A percentile compares a stretch with the other conserved stretches of the same genome.
phyloP scores from a whole-genome alignment of 805 yeast species.

The Yamadazyma scolyti region DNA sequence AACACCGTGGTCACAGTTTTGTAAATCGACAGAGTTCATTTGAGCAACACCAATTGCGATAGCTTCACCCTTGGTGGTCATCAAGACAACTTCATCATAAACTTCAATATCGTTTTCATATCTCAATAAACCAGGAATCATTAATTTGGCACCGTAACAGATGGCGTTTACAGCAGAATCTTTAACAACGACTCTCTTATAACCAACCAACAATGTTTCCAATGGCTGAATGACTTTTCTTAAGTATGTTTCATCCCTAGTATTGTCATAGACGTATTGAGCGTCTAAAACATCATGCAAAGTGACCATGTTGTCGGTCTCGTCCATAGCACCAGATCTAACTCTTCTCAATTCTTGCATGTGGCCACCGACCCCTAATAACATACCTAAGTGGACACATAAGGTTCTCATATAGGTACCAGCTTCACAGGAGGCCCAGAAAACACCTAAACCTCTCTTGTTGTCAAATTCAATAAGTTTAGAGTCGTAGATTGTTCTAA shows the following conservation, averaged over 20 bases:
- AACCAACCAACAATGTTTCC: slow-evolving; percentile 89
- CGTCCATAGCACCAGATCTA: slow-evolving; percentile 93
- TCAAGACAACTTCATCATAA: slow-evolving; percentile 95
- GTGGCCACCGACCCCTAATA: slow-evolving; percentile 98
- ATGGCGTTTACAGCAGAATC: slow-evolving; percentile 96
- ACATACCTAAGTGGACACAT: slow-evolving; percentile 98
- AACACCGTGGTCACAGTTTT: slow-evolving; percentile 96
- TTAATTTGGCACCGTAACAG: slow-evolving; percentile 97
- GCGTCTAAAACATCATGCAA: slow-evolving; percentile 97
- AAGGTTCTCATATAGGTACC: slow-evolving; percentile 99
- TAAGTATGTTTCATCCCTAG: slow-evolving; percentile 93
- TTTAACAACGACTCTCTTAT: slow-evolving; percentile 92
- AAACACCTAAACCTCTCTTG: slow-evolving; percentile 94
- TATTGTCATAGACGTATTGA: slow-evolving; percentile 95
- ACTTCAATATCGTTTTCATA: slow-evolving; percentile 97
- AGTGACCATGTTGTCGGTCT: slow-evolving; percentile 88
- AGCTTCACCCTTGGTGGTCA: slow-evolving; percentile 99
- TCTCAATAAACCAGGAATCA: slow-evolving; percentile 98
- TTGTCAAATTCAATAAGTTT: slow-evolving; percentile 94
- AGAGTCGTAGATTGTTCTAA: slow-evolving; percentile 95
- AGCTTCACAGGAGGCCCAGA: slow-evolving; percentile 99
- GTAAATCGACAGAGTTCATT: slow-evolving; percentile 96
- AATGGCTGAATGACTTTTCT: slow-evolving; percentile 93
- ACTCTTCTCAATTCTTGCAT: slow-evolving; percentile 99
- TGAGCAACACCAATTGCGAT: slow-evolving; percentile 98